Evolutionary conservation across 2,329 filamentous ascomycete species (phyloP).

Genomic region (Cladosporium sp.): DNA sequence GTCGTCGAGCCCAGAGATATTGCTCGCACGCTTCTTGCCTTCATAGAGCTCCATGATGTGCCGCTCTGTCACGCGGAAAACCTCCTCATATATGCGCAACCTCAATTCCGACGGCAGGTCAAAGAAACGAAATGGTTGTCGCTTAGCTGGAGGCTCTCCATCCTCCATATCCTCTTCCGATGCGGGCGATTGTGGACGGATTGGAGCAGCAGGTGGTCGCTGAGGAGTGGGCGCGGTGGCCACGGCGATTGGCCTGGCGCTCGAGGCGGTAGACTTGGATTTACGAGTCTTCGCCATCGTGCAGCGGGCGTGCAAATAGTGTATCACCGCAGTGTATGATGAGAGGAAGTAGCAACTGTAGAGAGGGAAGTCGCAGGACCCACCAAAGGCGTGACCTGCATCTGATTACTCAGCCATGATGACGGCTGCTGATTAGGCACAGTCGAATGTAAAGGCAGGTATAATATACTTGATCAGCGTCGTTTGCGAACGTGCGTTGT

Average conservation of each 20-base stretch:
- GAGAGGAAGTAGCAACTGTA: background rate
- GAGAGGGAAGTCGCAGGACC: conserved; percentile 7
- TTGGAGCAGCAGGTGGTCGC: conserved; percentile 11
- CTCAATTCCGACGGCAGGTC: conserved; percentile 66
- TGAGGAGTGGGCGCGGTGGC: background rate
- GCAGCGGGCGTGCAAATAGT: background rate
- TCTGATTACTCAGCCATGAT: conserved; percentile 40
- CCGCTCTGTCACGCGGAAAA: conserved; percentile 42
- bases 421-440: conserved; percentile 15
- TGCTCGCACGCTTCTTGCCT: conserved; percentile 1
- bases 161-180: conserved; percentile 11
- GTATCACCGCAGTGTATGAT: background rate
- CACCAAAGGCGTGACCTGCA: conserved; percentile 25
- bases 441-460: background rate
- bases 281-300: conserved; percentile 10
- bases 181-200: conserved; percentile 21
- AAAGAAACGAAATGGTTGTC: conserved; percentile 59
- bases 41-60: conserved; percentile 10
- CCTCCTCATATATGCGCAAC: conserved; percentile 62
- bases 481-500: too few relatives aligned
- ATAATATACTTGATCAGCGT: background rate
- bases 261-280: conserved; percentile 9
- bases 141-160: conserved; percentile 11
- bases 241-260: conserved; percentile 15
- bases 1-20: conserved; percentile 18